Evolutionary conservation across 371 early-diverging fungal genomes (phyloP), one percentile per base, ranked within the genome.

Genomic region (Mucor velutinosus): DNA sequence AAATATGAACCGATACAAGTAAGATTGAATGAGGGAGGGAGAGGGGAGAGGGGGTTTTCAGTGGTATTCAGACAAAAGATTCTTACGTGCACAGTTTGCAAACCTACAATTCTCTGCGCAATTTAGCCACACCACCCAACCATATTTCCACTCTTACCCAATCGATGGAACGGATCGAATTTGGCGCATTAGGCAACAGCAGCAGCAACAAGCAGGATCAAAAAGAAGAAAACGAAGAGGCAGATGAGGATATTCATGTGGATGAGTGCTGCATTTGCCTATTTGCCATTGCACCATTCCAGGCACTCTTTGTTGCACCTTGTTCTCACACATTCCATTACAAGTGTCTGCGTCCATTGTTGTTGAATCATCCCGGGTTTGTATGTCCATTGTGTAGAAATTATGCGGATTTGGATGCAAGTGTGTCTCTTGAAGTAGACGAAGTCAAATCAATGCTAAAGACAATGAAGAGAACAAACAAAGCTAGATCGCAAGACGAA

Each of bases 211-310:
- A 37, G 37, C 37, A 37, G 37, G 4, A 14, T 37, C 37, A 25
- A 23, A 12, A 19, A 17, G 32, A 10, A 45, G 37, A 59, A 15
- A 7, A 15, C 1, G 25, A 25, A 32, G 32, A 25, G 14, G 23
- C 49, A 21, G 27, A 39, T 7, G 66, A 61, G 0, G 63, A 71
- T 41, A 35, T 76, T 23, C 71, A 73, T 32, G 63, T 75, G 23
- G 77, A 77, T 23, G 98, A 98, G 70, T 98, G 98, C 79, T 97
- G 97, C 77, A 98, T 98, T 69, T 98, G 98, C 80, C 85, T 97
- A 59, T 93, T 90, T 76, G 84, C 92, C 49, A 92, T 97, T 67
- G 90, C 90, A 0, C 93, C 95, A 14, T 93, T 91, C 75, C 97
- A 97, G 79, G 94, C 96, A n/a, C 85, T 97, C 58, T 97, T 97